phyloP scores from a whole-genome alignment of 208 protist genomes.

The Crithidia bombi region DNA sequence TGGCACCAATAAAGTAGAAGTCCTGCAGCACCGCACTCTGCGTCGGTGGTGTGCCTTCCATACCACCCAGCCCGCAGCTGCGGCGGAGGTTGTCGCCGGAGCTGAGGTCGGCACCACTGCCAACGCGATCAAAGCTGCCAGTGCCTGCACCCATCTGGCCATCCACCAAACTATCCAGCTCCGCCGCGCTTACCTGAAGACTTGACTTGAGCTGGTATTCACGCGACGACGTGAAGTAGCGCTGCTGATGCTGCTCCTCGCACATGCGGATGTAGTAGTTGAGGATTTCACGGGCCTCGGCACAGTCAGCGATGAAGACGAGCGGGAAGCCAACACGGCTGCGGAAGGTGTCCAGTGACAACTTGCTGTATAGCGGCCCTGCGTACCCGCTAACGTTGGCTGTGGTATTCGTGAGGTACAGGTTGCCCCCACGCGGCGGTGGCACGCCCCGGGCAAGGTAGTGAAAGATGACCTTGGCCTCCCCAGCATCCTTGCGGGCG shows the following conservation, averaged over 20 bases:
- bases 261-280: conserved; percentile 61
- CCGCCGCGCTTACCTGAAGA: conserved; percentile 38
- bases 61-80: conserved; percentile 23
- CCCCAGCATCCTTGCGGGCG: conserved; percentile 65
- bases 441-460: conserved; percentile 81
- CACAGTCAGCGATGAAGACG: conserved; percentile 86
- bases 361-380: conserved; percentile 39
- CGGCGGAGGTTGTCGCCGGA: conserved; percentile 12
- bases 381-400: conserved; percentile 29
- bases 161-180: conserved; percentile 37
- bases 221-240: conserved; percentile 51
- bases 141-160: not conserved
- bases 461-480: conserved; percentile 81
- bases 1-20: conserved; percentile 90
- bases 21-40: conserved; percentile 49
- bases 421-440: conserved; percentile 46
- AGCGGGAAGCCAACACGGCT: conserved; percentile 73
- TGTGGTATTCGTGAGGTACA: conserved; percentile 51
- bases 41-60: conserved; percentile 20
- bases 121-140: conserved; percentile 25
- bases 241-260: conserved; percentile 65
- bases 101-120: conserved; percentile 29
- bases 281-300: conserved; percentile 70
- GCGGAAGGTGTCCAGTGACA: conserved; percentile 65
- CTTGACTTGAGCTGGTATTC: conserved; percentile 51